Evolutionary conservation across 495 filamentous ascomycete species (phyloP), one percentile per base, ranked within the genome.

Genomic region (Friedmanniomyces simplex): DNA sequence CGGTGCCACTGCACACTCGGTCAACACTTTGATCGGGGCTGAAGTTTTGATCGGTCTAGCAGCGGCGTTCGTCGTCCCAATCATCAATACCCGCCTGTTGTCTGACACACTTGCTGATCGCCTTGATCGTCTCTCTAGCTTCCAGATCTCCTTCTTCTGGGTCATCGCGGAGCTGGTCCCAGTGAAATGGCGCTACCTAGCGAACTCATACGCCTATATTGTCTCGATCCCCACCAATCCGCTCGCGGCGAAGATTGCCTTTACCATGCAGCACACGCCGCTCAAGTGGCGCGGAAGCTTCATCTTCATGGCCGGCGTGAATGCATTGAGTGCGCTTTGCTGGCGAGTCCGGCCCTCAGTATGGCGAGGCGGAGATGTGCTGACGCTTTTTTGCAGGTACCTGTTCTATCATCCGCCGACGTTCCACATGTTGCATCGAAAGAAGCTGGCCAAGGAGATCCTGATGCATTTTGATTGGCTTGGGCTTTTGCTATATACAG

Each of bases 391-490:
- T 32, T 10, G 28, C 28, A 43, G 39, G 39, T 57, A 60, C 42
- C 43, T 64, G 24, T 67, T 61, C 53, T 67, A 67, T 50, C 60
- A 60, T 36, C 65, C 65, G 39, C 65, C 65, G 50, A 67, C 52
- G 10, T 67, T 64, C 48, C 43, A 60, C 11, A 64, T 64, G 62
- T 41, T 62, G 32, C 60, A 63, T 37, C 45, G 55, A 6, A 50
- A 54, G 41, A 36, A 43, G 34, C 48, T 55, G 55, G 53, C 61
- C 18, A 61, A 55, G 52, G 50, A 37, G 21, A 36, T 58, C 11
- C 54, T 61, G 39, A 25, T 76, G 2, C 70, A 69, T 42, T 68
- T 79, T 8, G 76, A 79, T 59, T 78, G 71, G 59, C 49, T 71
- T 45, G 72, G 71, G 1, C 62, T 72, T 43, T 48, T 71, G 36